Evolutionary conservation across 148 eudicot genomes (phyloP).

Genomic region (Fallopia convolvulus): DNA sequence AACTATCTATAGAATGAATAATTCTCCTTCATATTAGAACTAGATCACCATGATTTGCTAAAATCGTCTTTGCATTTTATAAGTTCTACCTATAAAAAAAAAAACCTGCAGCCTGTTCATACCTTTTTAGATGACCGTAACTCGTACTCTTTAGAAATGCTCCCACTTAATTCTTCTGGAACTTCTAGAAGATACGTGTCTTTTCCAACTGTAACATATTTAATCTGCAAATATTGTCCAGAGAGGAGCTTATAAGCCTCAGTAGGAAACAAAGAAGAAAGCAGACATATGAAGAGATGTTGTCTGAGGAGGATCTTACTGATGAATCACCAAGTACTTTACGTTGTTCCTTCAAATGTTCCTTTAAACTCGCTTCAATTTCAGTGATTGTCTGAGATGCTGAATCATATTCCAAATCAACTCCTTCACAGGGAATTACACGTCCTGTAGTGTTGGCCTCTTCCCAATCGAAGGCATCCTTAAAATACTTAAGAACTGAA

Average conservation of each 20-base stretch:
- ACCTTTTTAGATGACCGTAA: constrained; percentile 94
- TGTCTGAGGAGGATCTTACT: constrained; percentile 34
- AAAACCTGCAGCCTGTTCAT: not conserved
- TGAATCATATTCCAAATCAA: constrained; percentile 68
- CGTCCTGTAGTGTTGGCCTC: constrained; percentile 91
- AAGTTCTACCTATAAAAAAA: not conserved
- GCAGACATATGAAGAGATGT: not conserved
- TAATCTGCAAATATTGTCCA: constrained; percentile 41
- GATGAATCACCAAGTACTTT: constrained; percentile 61
- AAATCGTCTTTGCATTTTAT: not conserved
- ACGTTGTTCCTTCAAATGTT: constrained; percentile 70
- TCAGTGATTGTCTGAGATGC: constrained; percentile 54
- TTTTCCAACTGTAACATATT: constrained; percentile 78
- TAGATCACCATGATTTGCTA: not conserved
- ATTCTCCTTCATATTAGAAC: not conserved
- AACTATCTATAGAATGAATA: not conserved
- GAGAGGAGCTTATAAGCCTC: constrained; percentile 3
- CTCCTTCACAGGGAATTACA: constrained; percentile 79
- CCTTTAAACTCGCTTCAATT: constrained; percentile 45
- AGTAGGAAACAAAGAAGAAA: constrained; percentile 13
- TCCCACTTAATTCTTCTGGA: constrained; percentile 54
- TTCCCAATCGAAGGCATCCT: constrained; percentile 88
- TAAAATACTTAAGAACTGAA: constrained; percentile 58
- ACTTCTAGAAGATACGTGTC: constrained; percentile 87
- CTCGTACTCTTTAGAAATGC: constrained; percentile 65